Percentiles rank a stretch among this genome's conserved stretches.
Evolutionary conservation across 768 basidiomycete species (phyloP).

Genomic region (Rhizopogon vesiculosus): DNA sequence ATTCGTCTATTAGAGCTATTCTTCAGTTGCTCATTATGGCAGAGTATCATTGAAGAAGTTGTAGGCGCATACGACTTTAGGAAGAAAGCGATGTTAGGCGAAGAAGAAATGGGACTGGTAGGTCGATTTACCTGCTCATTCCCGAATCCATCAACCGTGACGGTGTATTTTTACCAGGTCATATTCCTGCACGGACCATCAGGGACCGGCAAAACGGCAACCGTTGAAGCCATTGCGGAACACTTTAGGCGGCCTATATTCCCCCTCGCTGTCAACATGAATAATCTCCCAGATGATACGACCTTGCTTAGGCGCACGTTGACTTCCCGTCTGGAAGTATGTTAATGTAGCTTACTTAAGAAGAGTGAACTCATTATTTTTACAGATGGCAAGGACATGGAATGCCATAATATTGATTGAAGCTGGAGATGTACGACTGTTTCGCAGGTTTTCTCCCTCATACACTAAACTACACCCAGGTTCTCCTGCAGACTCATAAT

Average conservation of each 20-base stretch:
- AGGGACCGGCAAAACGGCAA: constrained; percentile 89
- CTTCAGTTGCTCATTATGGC: neutral
- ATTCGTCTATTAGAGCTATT: no score
- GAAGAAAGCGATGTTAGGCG: neutral
- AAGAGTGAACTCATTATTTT: neutral
- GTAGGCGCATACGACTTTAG: neutral
- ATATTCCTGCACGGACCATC: constrained; percentile 95
- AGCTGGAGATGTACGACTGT: neutral
- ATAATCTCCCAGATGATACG: neutral
- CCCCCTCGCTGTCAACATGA: neutral
- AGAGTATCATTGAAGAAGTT: neutral
- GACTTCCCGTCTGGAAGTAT: neutral
- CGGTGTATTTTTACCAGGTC: constrained; percentile 42
- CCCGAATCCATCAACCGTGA: neutral
- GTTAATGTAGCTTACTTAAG: neutral
- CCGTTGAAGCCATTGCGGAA: neutral
- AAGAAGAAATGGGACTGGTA: neutral
- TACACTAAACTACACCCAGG: neutral
- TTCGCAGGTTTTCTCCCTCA: neutral
- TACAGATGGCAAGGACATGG: neutral
- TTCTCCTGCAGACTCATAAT: neutral
- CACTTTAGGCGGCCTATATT: neutral
- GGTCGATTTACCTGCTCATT: neutral
- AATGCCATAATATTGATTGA: neutral
- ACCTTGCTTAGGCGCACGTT: neutral